These are phyloP conservation scores for Creolimax fragrantissima DNA, from an alignment of 78 protist genomes.

Conservation along the genomic window DNA sequence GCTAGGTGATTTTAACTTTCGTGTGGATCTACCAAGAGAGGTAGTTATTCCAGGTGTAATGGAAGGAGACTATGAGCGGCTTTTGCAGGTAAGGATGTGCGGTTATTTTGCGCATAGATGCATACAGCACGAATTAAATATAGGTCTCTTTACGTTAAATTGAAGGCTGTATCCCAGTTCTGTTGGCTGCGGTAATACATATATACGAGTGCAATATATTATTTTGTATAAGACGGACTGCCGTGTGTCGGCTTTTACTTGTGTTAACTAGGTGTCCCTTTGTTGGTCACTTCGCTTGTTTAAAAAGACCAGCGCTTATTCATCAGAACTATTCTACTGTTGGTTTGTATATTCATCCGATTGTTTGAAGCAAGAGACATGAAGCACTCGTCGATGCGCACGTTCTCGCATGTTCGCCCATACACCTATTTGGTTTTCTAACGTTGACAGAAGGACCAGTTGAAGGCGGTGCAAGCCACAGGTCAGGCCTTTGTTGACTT, in stretches of 20 bases:
- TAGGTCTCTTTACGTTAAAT: too few relatives aligned
- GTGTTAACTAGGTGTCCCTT: too few relatives aligned
- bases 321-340: too few relatives aligned
- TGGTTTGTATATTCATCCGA: too few relatives aligned
- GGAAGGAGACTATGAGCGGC: neutral
- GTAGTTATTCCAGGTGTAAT: neutral
- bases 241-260: too few relatives aligned
- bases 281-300: too few relatives aligned
- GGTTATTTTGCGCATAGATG: neutral
- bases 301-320: too few relatives aligned
- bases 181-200: neutral
- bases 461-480: neutral
- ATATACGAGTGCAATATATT: neutral
- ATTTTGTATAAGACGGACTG: too few relatives aligned
- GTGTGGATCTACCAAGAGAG: slow-evolving; percentile 47
- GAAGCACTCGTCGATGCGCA: too few relatives aligned
- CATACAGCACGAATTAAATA: neutral
- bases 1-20: slow-evolving; percentile 86
- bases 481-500: slow-evolving; percentile 66
- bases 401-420: too few relatives aligned
- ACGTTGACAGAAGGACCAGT: neutral
- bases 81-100: neutral
- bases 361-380: too few relatives aligned
- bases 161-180: neutral
- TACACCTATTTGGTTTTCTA: too few relatives aligned